These are phyloP conservation scores for Lachancea kluyveri DNA, from an alignment of 805 yeast species.

Conservation along the genomic window DNA sequence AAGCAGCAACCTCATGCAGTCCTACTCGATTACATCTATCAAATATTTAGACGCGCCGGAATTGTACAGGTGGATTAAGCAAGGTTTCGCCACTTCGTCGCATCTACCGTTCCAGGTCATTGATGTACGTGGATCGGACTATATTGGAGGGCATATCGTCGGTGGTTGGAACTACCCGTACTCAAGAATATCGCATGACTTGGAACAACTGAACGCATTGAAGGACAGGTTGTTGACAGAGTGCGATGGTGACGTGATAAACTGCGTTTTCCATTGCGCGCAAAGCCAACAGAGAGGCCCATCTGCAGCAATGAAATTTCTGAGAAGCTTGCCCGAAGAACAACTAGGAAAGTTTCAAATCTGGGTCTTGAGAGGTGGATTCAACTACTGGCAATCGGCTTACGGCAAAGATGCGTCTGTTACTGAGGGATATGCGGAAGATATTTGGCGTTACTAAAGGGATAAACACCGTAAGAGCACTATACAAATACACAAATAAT, in stretches of 20 bases:
- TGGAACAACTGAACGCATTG: conserved; percentile 50
- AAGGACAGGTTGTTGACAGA: conserved; percentile 33
- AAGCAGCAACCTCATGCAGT: too few species aligned
- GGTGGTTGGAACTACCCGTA: conserved; percentile 25
- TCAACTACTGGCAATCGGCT: conserved; percentile 69
- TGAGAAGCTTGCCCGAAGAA: conserved; percentile 26
- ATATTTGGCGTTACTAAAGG: conserved; percentile 33
- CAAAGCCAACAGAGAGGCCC: conserved; percentile 92
- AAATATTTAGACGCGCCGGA: conserved; percentile 23
- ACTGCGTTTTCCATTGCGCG: conserved; percentile 79
- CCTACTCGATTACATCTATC: conserved; percentile 18
- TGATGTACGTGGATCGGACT: conserved; percentile 84
- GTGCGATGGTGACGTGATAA: conserved; percentile 20
- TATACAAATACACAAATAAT: background rate
- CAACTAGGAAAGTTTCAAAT: conserved; percentile 39
- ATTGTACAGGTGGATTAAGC: conserved; percentile 22
- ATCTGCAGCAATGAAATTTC: conserved; percentile 61
- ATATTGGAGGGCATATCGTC: conserved; percentile 50
- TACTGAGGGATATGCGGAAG: conserved; percentile 54
- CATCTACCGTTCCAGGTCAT: conserved; percentile 39
- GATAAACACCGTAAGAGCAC: background rate
- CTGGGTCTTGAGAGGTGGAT: conserved; percentile 79
- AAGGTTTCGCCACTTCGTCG: conserved; percentile 13
- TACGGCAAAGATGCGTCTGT: conserved; percentile 63
- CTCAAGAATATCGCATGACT: conserved; percentile 41